Conservation (phyloP, 371 early-diverging fungal genomes). For the Actinomortierella wolfii region DNA sequence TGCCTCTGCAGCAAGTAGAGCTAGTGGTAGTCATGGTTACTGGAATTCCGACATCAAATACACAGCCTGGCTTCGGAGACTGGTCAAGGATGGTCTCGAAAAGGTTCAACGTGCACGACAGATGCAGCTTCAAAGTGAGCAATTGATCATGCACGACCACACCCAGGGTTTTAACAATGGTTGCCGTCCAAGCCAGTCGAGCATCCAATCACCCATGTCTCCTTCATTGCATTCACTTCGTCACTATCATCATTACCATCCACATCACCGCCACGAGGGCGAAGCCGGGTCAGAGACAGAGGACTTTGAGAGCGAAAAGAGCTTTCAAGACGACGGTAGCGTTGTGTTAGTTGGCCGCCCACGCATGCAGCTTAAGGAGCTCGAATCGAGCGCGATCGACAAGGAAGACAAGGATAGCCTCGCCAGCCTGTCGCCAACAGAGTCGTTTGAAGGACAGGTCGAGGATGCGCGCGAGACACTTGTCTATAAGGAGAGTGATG, state of each 20-base stretch:
- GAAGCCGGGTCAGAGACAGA: background rate
- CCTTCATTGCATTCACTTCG: no score
- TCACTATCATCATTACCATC: no score
- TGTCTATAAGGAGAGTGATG: no score
- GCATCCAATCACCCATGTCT: no score
- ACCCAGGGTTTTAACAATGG: background rate
- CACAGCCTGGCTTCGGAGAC: constrained; percentile 18
- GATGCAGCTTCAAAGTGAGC: constrained; percentile 19
- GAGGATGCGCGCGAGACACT: no score
- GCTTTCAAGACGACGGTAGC: constrained; percentile 23
- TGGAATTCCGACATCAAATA: constrained; percentile 28
- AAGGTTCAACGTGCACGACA: constrained; percentile 7
- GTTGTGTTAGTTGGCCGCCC: constrained; percentile 22
- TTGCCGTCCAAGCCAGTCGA: no score
- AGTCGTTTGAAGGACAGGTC: no score
- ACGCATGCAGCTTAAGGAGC: constrained; percentile 1
- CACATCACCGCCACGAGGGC: background rate
- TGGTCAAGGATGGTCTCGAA: constrained; percentile 28
- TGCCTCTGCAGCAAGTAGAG: no score
- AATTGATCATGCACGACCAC: constrained; percentile 10
- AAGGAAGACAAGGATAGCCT: background rate
- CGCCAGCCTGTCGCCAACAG: no score
- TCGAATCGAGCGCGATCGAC: constrained; percentile 30
- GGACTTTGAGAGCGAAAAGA: constrained; percentile 13
- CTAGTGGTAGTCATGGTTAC: constrained; percentile 8